Percentiles rank a stretch among this genome's conserved stretches.
Conservation (phyloP, 331 rosid genomes). For the Arachis monticola region DNA sequence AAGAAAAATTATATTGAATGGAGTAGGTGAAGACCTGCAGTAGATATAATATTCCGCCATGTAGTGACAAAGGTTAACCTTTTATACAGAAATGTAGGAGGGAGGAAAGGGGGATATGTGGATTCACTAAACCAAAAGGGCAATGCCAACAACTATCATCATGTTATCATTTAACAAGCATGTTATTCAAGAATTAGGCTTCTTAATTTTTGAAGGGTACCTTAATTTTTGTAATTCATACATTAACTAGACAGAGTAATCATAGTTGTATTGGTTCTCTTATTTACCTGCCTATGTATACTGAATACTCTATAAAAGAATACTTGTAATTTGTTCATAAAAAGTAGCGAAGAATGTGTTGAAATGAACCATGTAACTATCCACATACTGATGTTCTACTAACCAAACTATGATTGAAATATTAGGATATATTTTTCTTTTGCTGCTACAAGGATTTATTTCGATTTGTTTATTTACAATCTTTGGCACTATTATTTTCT, state of each 20-base stretch:
- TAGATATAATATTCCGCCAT: slow-evolving; percentile 39
- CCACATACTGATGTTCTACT: too few relatives aligned
- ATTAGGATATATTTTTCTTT: too few relatives aligned
- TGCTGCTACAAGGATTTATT: too few relatives aligned
- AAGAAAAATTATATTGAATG: neutral
- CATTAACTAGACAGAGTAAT: neutral
- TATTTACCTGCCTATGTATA: too few relatives aligned
- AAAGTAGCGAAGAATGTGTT: too few relatives aligned
- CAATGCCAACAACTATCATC: slow-evolving; percentile 78
- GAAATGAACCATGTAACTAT: too few relatives aligned
- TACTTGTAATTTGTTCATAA: too few relatives aligned
- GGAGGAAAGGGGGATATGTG: slow-evolving; percentile 82
- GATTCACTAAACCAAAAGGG: slow-evolving; percentile 67
- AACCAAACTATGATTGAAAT: too few relatives aligned
- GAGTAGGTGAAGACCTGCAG: neutral
- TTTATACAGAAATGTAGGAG: slow-evolving; percentile 99
- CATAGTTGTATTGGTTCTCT: too few relatives aligned
- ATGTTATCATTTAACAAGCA: slow-evolving; percentile 18
- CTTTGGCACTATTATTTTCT: neutral
- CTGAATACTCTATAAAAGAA: too few relatives aligned
- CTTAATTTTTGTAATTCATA: neutral
- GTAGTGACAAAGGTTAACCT: slow-evolving; percentile 79
- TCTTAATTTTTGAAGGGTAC: neutral
- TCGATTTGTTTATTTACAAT: too few relatives aligned
- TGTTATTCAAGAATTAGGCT: neutral